These are phyloP conservation scores for Saraca asoca DNA, from an alignment of 331 rosid species.

Conservation along the genomic window DNA sequence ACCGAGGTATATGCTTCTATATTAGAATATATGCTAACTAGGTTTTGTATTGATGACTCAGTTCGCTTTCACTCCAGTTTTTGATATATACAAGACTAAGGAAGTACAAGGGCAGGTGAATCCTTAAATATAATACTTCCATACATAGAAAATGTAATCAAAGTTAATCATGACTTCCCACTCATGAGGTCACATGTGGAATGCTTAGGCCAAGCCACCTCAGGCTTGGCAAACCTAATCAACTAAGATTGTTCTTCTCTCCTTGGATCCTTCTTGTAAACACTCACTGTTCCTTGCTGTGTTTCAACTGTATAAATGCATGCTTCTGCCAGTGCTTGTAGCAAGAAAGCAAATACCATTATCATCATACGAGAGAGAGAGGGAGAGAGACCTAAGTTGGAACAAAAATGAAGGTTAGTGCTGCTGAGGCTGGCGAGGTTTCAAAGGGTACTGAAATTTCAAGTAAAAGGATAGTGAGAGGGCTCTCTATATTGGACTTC, in stretches of 20 bases:
- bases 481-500: constrained; percentile 40
- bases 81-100: too few species aligned
- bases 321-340: not conserved
- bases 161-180: too few species aligned
- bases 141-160: too few species aligned
- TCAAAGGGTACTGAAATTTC: not conserved
- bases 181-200: not conserved
- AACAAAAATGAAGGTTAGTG: constrained; percentile 35
- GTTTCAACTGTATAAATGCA: not conserved
- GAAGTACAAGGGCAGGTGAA: too few species aligned
- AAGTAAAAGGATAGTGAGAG: constrained; percentile 19
- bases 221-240: constrained; percentile 30
- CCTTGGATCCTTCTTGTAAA: too few species aligned
- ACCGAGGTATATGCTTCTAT: too few species aligned
- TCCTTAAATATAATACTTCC: too few species aligned
- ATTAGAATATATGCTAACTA: too few species aligned
- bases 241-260: not conserved
- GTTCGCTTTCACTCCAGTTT: too few species aligned
- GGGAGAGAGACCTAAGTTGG: not conserved
- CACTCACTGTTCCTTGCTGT: not conserved
- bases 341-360: not conserved
- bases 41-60: too few species aligned
- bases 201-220: constrained; percentile 24
- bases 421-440: constrained; percentile 22
- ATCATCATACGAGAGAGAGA: not conserved